Percentiles rank a stretch among this genome's conserved stretches.
These are phyloP conservation scores for Xylariaceae sp. DNA, from an alignment of 2,329 filamentous ascomycete genomes.

Conservation along the genomic window DNA sequence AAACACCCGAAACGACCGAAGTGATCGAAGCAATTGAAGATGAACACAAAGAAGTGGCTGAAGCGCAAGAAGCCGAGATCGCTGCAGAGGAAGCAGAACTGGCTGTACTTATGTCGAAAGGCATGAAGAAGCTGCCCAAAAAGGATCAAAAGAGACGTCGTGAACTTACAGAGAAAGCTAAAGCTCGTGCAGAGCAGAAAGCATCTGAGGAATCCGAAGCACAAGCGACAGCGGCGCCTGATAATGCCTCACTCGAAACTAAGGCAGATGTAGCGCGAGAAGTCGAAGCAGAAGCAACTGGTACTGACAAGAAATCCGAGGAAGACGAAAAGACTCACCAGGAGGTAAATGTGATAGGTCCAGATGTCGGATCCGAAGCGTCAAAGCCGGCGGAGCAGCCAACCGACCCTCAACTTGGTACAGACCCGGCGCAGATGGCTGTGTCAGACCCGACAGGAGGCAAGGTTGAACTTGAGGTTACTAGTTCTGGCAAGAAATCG, in stretches of 20 bases:
- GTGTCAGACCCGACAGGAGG: constrained; percentile 3
- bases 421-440: constrained; percentile 8
- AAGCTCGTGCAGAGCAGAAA: not conserved
- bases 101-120: not conserved
- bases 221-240: not conserved
- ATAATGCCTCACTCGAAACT: not conserved
- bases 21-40: not conserved
- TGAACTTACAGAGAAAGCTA: not conserved
- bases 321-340: constrained; percentile 28
- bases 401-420: constrained; percentile 7
- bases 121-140: not conserved
- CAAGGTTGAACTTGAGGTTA: constrained; percentile 15
- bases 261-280: not conserved
- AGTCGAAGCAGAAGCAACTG: constrained; percentile 12
- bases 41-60: not conserved
- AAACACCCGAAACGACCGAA: not conserved
- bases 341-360: not conserved
- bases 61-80: not conserved
- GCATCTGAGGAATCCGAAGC: not conserved
- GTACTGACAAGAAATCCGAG: constrained; percentile 28
- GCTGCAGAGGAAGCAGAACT: not conserved
- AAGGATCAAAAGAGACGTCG: not conserved
- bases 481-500: constrained; percentile 24
- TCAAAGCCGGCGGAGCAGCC: constrained; percentile 11
- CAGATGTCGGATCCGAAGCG: constrained; percentile 9